Percentiles rank a stretch among this genome's conserved stretches.
Evolutionary conservation across 805 yeast species (phyloP).

Genomic region (Candida nonsorbophila): DNA sequence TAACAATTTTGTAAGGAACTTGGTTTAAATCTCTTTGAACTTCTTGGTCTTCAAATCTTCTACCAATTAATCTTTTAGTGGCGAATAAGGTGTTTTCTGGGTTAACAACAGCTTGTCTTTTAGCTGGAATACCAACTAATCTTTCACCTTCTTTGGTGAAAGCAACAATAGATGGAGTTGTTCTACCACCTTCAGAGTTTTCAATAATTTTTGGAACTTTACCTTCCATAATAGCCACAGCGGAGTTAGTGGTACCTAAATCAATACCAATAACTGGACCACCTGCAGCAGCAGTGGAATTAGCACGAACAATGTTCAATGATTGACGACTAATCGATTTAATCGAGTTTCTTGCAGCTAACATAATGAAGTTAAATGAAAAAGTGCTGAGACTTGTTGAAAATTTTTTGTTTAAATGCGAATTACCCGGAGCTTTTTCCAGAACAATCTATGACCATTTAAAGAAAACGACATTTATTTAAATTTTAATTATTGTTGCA

Average conservation of each 20-base stretch:
- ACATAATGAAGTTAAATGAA: too few species aligned
- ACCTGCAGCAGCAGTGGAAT: conserved; percentile 26
- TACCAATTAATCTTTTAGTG: conserved; percentile 91
- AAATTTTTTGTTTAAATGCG: neutral
- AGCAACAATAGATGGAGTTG: conserved; percentile 93
- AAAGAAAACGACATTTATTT: too few species aligned
- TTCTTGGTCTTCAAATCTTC: conserved; percentile 84
- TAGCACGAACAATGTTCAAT: conserved; percentile 28
- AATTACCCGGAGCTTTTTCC: too few species aligned
- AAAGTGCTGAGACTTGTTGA: too few species aligned
- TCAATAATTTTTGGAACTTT: conserved; percentile 72
- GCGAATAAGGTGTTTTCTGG: conserved; percentile 92
- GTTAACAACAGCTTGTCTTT: conserved; percentile 93
- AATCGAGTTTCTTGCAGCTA: conserved; percentile 37
- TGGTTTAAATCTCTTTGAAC: conserved; percentile 84
- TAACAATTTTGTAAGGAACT: conserved; percentile 87
- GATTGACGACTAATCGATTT: conserved; percentile 12
- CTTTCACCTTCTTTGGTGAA: conserved; percentile 90
- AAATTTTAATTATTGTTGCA: too few species aligned
- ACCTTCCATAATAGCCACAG: conserved; percentile 82
- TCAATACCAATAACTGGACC: conserved; percentile 79
- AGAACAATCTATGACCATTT: too few species aligned
- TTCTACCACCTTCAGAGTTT: conserved; percentile 68
- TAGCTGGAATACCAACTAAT: conserved; percentile 90
- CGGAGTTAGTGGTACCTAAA: conserved; percentile 86